These are phyloP conservation scores for Panaeolus cyanescens DNA, from an alignment of 768 basidiomycete species.

Conservation along the genomic window DNA sequence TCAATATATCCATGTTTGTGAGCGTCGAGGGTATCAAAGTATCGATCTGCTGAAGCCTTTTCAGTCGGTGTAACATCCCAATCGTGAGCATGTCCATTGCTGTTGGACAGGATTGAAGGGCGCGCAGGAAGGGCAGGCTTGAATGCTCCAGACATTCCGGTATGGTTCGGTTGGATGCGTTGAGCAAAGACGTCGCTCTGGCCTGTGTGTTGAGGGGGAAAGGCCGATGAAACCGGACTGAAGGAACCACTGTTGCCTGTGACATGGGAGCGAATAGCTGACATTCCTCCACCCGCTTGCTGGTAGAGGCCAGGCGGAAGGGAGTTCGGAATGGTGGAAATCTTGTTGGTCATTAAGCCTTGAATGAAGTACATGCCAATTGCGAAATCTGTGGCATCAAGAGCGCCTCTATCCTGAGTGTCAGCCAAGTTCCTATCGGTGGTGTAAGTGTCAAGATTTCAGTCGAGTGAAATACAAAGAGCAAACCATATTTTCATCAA, in stretches of 20 bases:
- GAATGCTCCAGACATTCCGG: slow-evolving; percentile 34
- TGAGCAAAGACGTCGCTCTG: slow-evolving; percentile 34
- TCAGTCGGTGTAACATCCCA: slow-evolving; percentile 89
- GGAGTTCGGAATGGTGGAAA: slow-evolving; percentile 67
- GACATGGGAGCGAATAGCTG: slow-evolving; percentile 47
- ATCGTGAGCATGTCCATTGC: slow-evolving; percentile 25
- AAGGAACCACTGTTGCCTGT: slow-evolving; percentile 66
- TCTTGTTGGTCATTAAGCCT: slow-evolving; percentile 79
- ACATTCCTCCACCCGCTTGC: slow-evolving; percentile 60
- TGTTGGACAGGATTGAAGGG: slow-evolving; percentile 24
- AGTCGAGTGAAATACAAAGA: not conserved
- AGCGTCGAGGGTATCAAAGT: slow-evolving; percentile 83
- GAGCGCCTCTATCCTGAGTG: slow-evolving; percentile 85
- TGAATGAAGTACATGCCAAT: slow-evolving; percentile 98
- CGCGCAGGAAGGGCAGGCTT: slow-evolving; percentile 42
- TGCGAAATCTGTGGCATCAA: slow-evolving; percentile 91
- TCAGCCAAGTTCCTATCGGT: slow-evolving; percentile 85
- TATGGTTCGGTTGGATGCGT: slow-evolving; percentile 50
- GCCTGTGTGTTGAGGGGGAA: slow-evolving; percentile 68
- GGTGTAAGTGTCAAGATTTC: slow-evolving; percentile 8
- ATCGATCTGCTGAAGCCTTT: slow-evolving; percentile 74
- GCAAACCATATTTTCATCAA: slow-evolving; percentile 91
- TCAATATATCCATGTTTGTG: slow-evolving; percentile 80
- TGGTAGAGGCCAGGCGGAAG: slow-evolving; percentile 89
- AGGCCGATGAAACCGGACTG: slow-evolving; percentile 51